Evolutionary conservation across 2,329 filamentous ascomycete species (phyloP), one percentile per base, ranked within the genome.

Genomic region (Xylaria arbuscula): DNA sequence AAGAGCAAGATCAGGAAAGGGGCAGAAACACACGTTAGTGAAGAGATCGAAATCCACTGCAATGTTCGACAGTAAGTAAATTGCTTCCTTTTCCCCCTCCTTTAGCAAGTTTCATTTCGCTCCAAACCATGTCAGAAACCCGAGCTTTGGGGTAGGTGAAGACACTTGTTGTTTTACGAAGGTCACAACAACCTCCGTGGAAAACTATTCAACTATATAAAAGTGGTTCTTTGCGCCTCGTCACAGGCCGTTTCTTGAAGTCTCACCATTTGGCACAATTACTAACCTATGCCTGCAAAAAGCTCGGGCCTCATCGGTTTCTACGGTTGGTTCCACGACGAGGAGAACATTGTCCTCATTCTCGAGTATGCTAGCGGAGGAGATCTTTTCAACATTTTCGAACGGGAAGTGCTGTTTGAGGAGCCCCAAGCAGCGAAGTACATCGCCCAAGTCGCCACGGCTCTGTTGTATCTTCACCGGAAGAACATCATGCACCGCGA

Each of bases 401-500:
- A 92, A 62, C 89, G 89, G 75, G 92, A 93, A 78, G 88, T 88
- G 80, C 87, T 89, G 50, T 95, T 96, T 79, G 90, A 92, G 2
- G 93, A 97, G 79, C 92, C 89, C 88, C 93, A 93, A 79, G 92
- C 93, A 13, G 92, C 93, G 19, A 90, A 93, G 81, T 97, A 95
- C 80, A 89, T 95, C 70, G 92, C 93, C 2, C 93, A 97, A 80
- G 94, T 96, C 92, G 92, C 92, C 17, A 90, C 90, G 47, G 93
- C 94, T 0, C 83, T 97, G 74, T 90, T 90, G 72, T 98, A 98
- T 77, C 86, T 98, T 48, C 94, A 98, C 84, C 92, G 93, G 78
- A 98, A 98, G 84, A 93, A 98, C 79, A 92, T 98, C 73, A 98
- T 98, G 83, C 94, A 98, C 81, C 88, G 94, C 69, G 94, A 98